phyloP scores from a whole-genome alignment of 73 alveolate genomes.

The Tetrahymena elliotti region DNA sequence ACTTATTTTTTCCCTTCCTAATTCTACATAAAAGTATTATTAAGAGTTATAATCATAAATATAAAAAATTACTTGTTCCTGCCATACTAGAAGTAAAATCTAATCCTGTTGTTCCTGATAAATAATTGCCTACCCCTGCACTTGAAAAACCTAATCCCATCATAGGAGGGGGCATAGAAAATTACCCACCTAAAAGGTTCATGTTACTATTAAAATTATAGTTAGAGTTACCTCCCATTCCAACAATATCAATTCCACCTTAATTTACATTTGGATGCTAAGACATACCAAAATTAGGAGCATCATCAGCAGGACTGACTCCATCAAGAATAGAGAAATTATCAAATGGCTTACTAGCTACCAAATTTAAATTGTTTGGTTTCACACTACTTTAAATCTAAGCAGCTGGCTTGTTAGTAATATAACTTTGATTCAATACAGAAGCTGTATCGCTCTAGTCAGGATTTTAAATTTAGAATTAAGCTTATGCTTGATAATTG shows the following conservation, averaged over 20 bases:
- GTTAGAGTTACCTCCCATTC: neutral
- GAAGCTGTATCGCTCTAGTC: neutral
- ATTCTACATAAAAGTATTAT: neutral
- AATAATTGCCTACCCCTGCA: neutral
- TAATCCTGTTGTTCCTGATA: neutral
- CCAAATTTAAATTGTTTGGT: neutral
- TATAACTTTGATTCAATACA: neutral
- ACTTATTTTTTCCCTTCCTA: slow-evolving; percentile 17
- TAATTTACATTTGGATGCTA: neutral
- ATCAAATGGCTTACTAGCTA: neutral
- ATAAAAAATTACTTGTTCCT: neutral
- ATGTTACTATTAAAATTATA: neutral
- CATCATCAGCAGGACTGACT: neutral
- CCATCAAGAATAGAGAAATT: neutral
- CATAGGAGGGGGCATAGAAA: neutral
- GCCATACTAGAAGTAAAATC: neutral
- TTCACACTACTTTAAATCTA: neutral
- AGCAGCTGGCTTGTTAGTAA: neutral
- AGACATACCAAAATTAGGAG: neutral
- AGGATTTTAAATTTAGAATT: neutral
- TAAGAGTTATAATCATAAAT: neutral
- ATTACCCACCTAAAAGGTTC: neutral
- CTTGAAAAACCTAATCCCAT: neutral
- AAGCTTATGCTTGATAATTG: neutral
- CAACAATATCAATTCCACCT: neutral